Base-by-base conservation (phyloP, 225 moss, liverwort and hornwort genomes). In the Takakia lepidozioides region DNA sequence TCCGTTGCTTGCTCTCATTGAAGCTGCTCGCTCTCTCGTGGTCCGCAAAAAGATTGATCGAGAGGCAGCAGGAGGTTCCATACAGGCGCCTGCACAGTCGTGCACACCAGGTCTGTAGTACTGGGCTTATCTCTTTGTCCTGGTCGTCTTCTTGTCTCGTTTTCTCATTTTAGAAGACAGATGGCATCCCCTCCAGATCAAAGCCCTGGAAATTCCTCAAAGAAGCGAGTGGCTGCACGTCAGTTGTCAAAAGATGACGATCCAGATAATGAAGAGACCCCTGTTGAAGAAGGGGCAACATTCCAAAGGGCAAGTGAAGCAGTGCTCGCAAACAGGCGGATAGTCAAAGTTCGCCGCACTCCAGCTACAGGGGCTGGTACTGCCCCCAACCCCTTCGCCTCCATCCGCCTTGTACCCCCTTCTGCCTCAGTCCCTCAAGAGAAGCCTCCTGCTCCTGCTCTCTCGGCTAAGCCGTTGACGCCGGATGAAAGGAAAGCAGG, bases 191-290 rank as follows among this genome's bases (percentile, higher is more conserved):
- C 73, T 29, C 63, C 58, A 30, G 68, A 73, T 17, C 63, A 73
- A 15, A 73, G 51, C 29, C 63, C 68, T 68, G 63, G 59, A 24
- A 73, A 62, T 37, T 43, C 57, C 43, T 62, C 73, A 1, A 91
- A 86, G 70, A 92, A 92, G 71, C 67, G 91, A 36, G 64, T 72
- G 43, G 91, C 91, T 25, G 61, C 75, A 10, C 80, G 86, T 29
- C 91, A 92, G 64, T 83, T 92, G 19, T 81, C 69, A 21, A 86
- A 84, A 62, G 84, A 86, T 24, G 87, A 87, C 34, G 80, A 77
- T 25, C 73, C 75, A 2, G 83, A 86, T 14, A 60, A 66, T 8
- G 83, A 78, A 40, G 86, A 75, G 32, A 69, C 69, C 22, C 74
- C 80, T 45, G 36, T 19, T 10, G 3, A 35, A 34, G 67, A 62